Percentiles rank a stretch among this genome's conserved stretches.
phyloP scores from a whole-genome alignment of 2,329 filamentous ascomycete genomes.

The Trichophyton rubrum region DNA sequence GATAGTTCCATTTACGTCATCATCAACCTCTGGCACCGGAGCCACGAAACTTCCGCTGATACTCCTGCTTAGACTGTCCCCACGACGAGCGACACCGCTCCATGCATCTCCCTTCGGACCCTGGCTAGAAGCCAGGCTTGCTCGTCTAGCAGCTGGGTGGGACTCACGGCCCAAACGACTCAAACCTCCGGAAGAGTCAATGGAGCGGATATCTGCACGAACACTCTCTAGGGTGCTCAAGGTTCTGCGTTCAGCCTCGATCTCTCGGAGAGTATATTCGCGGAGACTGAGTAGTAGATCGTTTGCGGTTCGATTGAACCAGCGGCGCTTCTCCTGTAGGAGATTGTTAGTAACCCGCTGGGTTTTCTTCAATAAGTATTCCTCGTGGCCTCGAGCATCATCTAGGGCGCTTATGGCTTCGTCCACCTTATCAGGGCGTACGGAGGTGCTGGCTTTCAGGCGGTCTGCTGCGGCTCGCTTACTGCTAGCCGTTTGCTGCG shows the following conservation, averaged over 20 bases:
- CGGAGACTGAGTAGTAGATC: conserved; percentile 74
- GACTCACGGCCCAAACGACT: conserved; percentile 79
- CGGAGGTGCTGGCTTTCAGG: conserved; percentile 72
- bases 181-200: conserved; percentile 81
- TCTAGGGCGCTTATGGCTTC: conserved; percentile 88
- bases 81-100: conserved; percentile 80
- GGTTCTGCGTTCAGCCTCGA: conserved; percentile 85
- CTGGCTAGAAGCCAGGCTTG: conserved; percentile 73
- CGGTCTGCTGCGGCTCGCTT: conserved; percentile 79
- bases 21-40: conserved; percentile 51
- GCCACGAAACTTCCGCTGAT: conserved; percentile 60
- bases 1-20: conserved; percentile 38
- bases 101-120: conserved; percentile 96
- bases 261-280: conserved; percentile 87
- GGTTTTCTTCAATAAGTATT: conserved; percentile 72
- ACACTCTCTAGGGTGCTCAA: conserved; percentile 88
- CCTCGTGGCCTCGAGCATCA: conserved; percentile 71
- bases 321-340: conserved; percentile 73
- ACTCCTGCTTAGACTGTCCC: conserved; percentile 65
- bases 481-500: conserved; percentile 70
- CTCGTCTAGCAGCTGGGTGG: conserved; percentile 61
- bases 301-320: conserved; percentile 76
- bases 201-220: conserved; percentile 80
- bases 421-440: conserved; percentile 90
- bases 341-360: conserved; percentile 81